Percentiles rank a stretch among this genome's conserved stretches.
Evolutionary conservation across 169 alveolate genomes (phyloP).

Genomic region (Perkinsus marinus): DNA sequence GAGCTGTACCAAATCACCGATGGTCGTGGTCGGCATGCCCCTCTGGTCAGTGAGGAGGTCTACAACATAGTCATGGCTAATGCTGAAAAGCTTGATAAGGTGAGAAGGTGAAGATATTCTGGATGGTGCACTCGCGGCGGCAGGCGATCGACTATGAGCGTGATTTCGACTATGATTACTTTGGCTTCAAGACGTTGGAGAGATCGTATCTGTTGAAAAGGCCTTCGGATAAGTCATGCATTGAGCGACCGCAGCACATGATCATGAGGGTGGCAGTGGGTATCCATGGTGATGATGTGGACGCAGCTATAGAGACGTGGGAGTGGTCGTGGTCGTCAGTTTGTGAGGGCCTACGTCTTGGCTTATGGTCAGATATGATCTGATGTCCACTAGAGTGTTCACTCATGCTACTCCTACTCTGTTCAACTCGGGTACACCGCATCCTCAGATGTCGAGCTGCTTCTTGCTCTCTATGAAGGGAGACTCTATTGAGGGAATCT

Average conservation of each 20-base stretch:
- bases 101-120: neutral
- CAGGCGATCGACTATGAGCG: conserved; percentile 72
- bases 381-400: conserved; percentile 84
- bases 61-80: conserved; percentile 67
- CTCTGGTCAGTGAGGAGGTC: conserved; percentile 76
- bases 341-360: conserved; percentile 24
- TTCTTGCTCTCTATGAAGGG: conserved; percentile 80
- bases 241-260: conserved; percentile 95
- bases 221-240: conserved; percentile 11
- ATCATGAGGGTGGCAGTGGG: conserved; percentile 94
- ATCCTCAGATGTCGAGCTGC: conserved; percentile 92
- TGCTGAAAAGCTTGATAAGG: conserved; percentile 58
- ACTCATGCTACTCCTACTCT: conserved; percentile 99
- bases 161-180: conserved; percentile 89
- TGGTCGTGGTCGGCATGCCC: conserved; percentile 71
- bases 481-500: conserved; percentile 94
- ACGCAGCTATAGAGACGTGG: conserved; percentile 21
- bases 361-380: conserved; percentile 44
- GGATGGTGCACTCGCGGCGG: neutral
- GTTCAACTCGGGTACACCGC: conserved; percentile 89
- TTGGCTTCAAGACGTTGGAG: conserved; percentile 96
- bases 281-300: conserved; percentile 81
- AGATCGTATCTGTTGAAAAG: conserved; percentile 22
- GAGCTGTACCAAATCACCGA: conserved; percentile 28
- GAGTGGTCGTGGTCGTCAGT: conserved; percentile 21